These are phyloP conservation scores for Tolypocladium sp. DNA, from an alignment of 2,329 filamentous ascomycete species.

Conservation along the genomic window DNA sequence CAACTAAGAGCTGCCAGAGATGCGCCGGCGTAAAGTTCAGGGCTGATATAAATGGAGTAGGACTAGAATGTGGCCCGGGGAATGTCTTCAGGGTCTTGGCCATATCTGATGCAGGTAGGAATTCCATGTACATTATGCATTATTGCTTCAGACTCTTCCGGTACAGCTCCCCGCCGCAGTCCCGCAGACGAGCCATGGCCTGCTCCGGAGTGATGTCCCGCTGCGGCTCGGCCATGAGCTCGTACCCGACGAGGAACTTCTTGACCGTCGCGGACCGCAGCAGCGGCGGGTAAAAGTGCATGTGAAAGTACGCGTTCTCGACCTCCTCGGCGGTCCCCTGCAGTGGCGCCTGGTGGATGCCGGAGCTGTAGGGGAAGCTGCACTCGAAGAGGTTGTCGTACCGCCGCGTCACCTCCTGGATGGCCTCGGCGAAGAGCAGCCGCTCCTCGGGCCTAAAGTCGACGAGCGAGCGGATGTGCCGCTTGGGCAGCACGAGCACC, in stretches of 20 bases:
- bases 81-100: not conserved
- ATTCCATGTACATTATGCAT: not conserved
- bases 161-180: constrained; percentile 76
- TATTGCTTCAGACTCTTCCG: constrained; percentile 42
- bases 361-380: constrained; percentile 93
- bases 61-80: not conserved
- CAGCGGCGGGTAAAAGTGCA: constrained; percentile 95
- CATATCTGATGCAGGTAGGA: not conserved
- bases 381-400: constrained; percentile 98
- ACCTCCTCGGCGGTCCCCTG: constrained; percentile 74
- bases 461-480: constrained; percentile 75
- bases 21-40: not conserved
- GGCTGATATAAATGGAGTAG: no score
- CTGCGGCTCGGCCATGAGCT: constrained; percentile 96
- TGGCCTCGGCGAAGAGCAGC: constrained; percentile 66
- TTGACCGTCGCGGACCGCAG: constrained; percentile 86
- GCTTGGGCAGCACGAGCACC: constrained; percentile 77
- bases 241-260: constrained; percentile 95
- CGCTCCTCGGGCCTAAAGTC: constrained; percentile 69
- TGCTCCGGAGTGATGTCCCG: constrained; percentile 97
- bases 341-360: constrained; percentile 89
- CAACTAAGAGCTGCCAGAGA: constrained; percentile 10
- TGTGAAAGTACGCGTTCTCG: constrained; percentile 82
- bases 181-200: constrained; percentile 67
- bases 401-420: constrained; percentile 79